These are phyloP conservation scores for Amanita subjunquillea DNA, from an alignment of 768 basidiomycete species.

Conservation along the genomic window DNA sequence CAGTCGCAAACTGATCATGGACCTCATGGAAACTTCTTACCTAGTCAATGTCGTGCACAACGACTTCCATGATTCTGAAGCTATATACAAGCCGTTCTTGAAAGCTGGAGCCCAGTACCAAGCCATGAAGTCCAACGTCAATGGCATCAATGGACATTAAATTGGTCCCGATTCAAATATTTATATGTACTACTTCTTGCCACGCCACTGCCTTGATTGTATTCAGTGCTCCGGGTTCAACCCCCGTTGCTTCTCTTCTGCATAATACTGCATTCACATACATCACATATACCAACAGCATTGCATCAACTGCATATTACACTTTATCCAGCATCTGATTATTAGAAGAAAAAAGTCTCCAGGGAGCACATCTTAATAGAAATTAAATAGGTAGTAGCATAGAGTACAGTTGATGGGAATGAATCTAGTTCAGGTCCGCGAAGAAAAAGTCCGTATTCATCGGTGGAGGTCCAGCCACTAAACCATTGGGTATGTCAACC, in stretches of 20 bases:
- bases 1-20: constrained; percentile 64
- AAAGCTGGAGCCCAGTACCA: constrained; percentile 60
- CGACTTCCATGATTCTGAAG: constrained; percentile 77
- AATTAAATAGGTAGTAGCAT: background rate
- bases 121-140: constrained; percentile 26
- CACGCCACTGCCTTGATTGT: constrained; percentile 6
- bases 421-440: constrained; percentile 43
- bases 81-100: constrained; percentile 83
- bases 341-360: background rate
- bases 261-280: constrained; percentile 1
- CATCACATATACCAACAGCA: constrained; percentile 6
- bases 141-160: constrained; percentile 37
- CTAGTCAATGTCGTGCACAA: constrained; percentile 97
- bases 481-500: constrained; percentile 78
- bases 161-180: constrained; percentile 4
- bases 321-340: background rate
- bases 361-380: background rate
- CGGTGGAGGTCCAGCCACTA: constrained; percentile 72
- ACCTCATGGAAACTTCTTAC: constrained; percentile 71
- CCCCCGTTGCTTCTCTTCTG: constrained; percentile 50
- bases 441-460: constrained; percentile 79
- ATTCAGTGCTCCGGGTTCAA: constrained; percentile 63
- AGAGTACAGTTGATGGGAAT: background rate
- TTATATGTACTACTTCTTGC: constrained; percentile 12
- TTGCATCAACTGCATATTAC: constrained; percentile 17